phyloP scores from a whole-genome alignment of 768 basidiomycete species.

The Termitomyces sp. region DNA sequence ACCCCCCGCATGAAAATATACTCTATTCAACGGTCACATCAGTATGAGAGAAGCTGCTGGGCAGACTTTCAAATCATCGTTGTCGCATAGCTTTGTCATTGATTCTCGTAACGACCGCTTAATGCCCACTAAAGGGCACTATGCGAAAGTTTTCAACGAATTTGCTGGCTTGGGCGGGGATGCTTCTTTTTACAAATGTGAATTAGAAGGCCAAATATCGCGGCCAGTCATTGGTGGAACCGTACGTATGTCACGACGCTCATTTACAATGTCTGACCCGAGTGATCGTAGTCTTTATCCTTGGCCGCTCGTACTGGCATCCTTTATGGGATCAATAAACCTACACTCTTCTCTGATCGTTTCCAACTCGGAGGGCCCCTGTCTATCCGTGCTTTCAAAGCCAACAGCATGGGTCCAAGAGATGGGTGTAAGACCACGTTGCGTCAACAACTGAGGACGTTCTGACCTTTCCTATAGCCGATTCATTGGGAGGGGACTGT shows the following conservation, averaged over 20 bases:
- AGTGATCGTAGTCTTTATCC: conserved; percentile 59
- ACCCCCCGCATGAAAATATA: neutral
- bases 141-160: conserved; percentile 60
- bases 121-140: conserved; percentile 55
- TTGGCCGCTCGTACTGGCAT: conserved; percentile 69
- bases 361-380: conserved; percentile 93
- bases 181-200: conserved; percentile 69
- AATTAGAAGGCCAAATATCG: conserved; percentile 61
- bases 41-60: conserved; percentile 87
- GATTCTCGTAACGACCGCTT: conserved; percentile 77
- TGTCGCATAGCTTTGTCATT: conserved; percentile 70
- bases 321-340: conserved; percentile 52
- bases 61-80: conserved; percentile 71
- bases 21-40: conserved; percentile 1
- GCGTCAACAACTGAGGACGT: neutral
- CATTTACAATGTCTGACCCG: neutral
- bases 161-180: conserved; percentile 82
- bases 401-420: conserved; percentile 71
- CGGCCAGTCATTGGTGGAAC: conserved; percentile 52
- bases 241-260: conserved; percentile 33
- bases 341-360: conserved; percentile 71
- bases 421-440: conserved; percentile 51
- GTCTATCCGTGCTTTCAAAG: conserved; percentile 72
- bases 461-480: conserved; percentile 41
- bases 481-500: conserved; percentile 79